Conservation (phyloP, 1,139 yeast genomes). For the Scheffersomyces segobiensis region DNA sequence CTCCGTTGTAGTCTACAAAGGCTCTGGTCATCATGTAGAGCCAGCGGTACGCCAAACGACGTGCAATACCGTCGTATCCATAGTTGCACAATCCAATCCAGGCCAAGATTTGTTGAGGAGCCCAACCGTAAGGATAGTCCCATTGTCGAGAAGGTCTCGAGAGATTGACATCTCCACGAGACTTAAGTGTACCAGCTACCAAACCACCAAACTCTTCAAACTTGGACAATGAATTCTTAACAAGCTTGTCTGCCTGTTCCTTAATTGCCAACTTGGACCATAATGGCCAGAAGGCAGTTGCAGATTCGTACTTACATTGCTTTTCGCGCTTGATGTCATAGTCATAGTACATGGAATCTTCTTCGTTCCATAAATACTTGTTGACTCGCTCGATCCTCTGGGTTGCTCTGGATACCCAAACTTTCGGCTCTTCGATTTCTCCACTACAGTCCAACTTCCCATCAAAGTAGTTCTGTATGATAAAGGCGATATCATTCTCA, state of each 20-base stretch:
- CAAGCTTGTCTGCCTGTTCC: conserved; percentile 71
- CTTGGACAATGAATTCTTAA: conserved; percentile 59
- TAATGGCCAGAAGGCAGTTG: conserved; percentile 90
- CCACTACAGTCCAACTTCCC: conserved; percentile 45
- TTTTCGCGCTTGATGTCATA: conserved; percentile 63
- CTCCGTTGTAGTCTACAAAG: conserved; percentile 92
- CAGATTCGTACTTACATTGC: conserved; percentile 76
- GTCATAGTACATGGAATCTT: conserved; percentile 78
- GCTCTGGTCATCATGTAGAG: conserved; percentile 85
- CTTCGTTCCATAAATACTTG: conserved; percentile 82
- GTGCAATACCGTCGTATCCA: conserved; percentile 65
- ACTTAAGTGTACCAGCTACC: conserved; percentile 77
- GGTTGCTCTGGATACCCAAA: conserved; percentile 63
- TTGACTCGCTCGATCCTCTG: conserved; percentile 58
- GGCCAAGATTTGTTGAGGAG: conserved; percentile 94
- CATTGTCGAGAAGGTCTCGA: conserved; percentile 88
- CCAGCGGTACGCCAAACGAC: conserved; percentile 85
- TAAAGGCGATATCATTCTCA: conserved; percentile 77
- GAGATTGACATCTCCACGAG: conserved; percentile 72
- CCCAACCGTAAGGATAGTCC: conserved; percentile 99
- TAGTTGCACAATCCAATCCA: conserved; percentile 85
- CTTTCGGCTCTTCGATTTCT: conserved; percentile 47
- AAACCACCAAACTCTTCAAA: conserved; percentile 89
- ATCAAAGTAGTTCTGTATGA: conserved; percentile 57
- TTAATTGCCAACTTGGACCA: conserved; percentile 78